These are phyloP conservation scores for Xylariaceae sp. DNA, from an alignment of 2,329 filamentous ascomycete species.

Conservation along the genomic window DNA sequence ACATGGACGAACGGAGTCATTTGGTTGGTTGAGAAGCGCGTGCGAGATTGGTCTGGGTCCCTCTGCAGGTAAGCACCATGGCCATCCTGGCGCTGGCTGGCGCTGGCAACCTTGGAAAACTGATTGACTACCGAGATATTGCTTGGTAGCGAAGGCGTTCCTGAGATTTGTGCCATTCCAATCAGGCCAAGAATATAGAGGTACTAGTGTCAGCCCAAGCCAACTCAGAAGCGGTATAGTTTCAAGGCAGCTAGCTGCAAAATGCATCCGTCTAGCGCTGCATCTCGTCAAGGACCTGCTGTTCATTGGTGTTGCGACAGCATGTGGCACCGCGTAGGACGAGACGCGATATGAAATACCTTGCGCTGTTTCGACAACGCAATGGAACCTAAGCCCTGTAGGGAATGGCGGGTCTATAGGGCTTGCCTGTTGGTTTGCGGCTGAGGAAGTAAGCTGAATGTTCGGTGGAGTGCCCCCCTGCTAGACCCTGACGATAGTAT, in stretches of 20 bases:
- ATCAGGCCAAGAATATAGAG: neutral
- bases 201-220: slow-evolving; percentile 7
- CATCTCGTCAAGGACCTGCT: no score
- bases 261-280: no score
- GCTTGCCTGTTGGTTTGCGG: slow-evolving; percentile 6
- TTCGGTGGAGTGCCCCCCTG: slow-evolving; percentile 10
- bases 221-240: neutral
- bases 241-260: no score
- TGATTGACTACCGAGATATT: slow-evolving; percentile 10
- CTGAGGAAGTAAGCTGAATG: slow-evolving; percentile 21
- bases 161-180: no score
- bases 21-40: slow-evolving; percentile 11
- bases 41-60: neutral
- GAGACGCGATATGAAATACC: neutral
- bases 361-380: neutral
- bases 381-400: slow-evolving; percentile 7
- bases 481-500: slow-evolving; percentile 6
- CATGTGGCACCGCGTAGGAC: no score
- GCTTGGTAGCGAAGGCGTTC: neutral
- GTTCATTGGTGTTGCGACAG: no score
- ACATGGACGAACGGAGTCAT: neutral
- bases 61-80: slow-evolving; percentile 9
- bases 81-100: no score
- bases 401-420: slow-evolving; percentile 2
- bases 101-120: no score